Evolutionary conservation across 495 filamentous ascomycete species (phyloP), one percentile per base, ranked within the genome.

Genomic region (Penicillium longicatenatum): DNA sequence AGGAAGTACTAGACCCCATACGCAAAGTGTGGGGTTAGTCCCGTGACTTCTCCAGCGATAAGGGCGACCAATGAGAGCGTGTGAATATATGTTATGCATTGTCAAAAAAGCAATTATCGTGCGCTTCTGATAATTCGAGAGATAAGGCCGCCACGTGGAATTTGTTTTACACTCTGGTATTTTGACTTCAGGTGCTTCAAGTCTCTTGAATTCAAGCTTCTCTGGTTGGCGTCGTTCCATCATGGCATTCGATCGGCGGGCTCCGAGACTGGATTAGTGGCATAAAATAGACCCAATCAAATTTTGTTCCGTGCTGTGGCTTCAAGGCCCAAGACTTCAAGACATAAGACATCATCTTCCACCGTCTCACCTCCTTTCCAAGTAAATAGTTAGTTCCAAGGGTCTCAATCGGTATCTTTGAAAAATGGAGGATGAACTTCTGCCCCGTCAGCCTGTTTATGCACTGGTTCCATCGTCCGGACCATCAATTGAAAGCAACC

Each of bases 401-500:
- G 16, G 14, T 16, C 16, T 39, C 14, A n/a, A 33, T 50, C 21
- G 9, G 4, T 21, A 12, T 11, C 12, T 11, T 3, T 5, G 17
- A 46, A 16, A 30, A n/a, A 42, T 42, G 33, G 22, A 3, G 41
- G 24, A 44, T 17, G 37, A 46, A 2, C 3, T 42, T 10, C 42
- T 66, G 6, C 65, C 62, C 1, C 35, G 39, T 21, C 62, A 66
- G 44, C 33, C 57, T 2, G 43, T 63, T 21, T 51, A 50, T 20
- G 65, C 55, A 24, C 44, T 55, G 0, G 21, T 68, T 9, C 65
- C 62, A 14, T 29, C 37, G 17, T 6, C 20, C 0, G 45, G 47
- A 2, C 54, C 58, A 3, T 61, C 58, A 26, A 55, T 61, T n/a
- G 66, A 68, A 45, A 66, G 66, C 26, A 45, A 55, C 9, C 57